phyloP scores from a whole-genome alignment of 441 rosid genomes.

The Croton setiger region DNA sequence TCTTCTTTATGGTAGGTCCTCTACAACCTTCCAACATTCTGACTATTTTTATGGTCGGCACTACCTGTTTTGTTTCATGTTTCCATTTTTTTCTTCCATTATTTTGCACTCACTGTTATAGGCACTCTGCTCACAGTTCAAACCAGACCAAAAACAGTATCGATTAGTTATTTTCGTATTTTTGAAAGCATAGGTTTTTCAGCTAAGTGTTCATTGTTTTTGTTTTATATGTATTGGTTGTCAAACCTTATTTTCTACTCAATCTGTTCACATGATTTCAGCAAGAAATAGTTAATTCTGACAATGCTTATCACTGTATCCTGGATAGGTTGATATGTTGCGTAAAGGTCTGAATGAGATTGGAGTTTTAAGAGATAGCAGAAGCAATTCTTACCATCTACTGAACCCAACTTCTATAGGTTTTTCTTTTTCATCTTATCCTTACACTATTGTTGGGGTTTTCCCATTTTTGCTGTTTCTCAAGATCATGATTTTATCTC shows the following conservation, averaged over 20 bases:
- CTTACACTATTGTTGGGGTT: not conserved
- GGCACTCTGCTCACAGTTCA: not conserved
- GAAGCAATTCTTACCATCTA: slow-evolving; percentile 49
- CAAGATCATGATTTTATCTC: not conserved
- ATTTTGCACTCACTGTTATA: not conserved
- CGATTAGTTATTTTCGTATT: not conserved
- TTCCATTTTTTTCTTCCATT: not conserved
- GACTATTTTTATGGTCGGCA: not conserved
- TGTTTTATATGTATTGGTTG: not conserved
- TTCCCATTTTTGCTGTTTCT: not conserved
- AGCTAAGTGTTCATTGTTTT: not conserved
- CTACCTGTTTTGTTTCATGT: not conserved
- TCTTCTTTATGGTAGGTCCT: not conserved
- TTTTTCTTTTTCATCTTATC: slow-evolving; percentile 24
- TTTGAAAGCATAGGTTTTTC: not conserved
- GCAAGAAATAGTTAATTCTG: slow-evolving; percentile 9
- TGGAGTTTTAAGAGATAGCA: slow-evolving; percentile 55
- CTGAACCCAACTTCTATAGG: slow-evolving; percentile 97
- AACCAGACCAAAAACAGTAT: not conserved
- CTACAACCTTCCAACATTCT: slow-evolving; percentile 3
- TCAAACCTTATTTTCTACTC: not conserved
- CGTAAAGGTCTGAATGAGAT: slow-evolving; percentile 70
- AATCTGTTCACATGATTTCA: slow-evolving; percentile 8
- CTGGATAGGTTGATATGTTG: slow-evolving; percentile 66
- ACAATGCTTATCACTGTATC: slow-evolving; percentile 23